phyloP scores from a whole-genome alignment of 345 rosid genomes.

The Brassica carinata region DNA sequence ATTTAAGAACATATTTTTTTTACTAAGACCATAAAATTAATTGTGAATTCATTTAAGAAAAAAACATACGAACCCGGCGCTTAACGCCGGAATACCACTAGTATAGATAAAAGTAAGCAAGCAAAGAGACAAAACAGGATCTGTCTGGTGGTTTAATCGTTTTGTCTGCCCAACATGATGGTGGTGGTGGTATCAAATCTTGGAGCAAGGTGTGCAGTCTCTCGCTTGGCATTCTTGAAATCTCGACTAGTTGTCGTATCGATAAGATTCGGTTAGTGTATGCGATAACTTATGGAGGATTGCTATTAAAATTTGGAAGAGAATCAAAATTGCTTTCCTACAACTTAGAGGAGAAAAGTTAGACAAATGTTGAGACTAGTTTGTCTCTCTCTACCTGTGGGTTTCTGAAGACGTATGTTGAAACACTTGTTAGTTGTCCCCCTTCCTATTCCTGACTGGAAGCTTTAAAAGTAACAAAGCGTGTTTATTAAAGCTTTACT shows the following conservation, averaged over 20 bases:
- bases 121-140: constrained; percentile 39
- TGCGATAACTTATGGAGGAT: background rate
- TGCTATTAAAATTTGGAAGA: background rate
- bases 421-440: background rate
- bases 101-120: too few species aligned
- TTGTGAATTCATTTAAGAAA: too few species aligned
- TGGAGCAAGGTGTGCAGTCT: background rate
- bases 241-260: background rate
- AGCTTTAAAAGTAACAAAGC: too few species aligned
- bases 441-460: background rate
- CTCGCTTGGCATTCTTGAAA: background rate
- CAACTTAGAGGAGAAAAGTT: background rate
- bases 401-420: background rate
- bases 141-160: background rate
- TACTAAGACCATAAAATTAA: too few species aligned
- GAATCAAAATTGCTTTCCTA: background rate
- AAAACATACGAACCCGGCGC: too few species aligned
- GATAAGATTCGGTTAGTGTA: background rate
- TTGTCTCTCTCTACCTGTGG: background rate
- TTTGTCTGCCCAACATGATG: background rate
- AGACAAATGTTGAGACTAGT: background rate
- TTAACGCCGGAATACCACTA: too few species aligned
- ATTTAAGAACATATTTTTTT: too few species aligned
- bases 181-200: background rate
- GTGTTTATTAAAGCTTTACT: too few species aligned